These are phyloP conservation scores for Triticum dicoccoides DNA, from an alignment of 176 grass and related monocot species.

Conservation along the genomic window DNA sequence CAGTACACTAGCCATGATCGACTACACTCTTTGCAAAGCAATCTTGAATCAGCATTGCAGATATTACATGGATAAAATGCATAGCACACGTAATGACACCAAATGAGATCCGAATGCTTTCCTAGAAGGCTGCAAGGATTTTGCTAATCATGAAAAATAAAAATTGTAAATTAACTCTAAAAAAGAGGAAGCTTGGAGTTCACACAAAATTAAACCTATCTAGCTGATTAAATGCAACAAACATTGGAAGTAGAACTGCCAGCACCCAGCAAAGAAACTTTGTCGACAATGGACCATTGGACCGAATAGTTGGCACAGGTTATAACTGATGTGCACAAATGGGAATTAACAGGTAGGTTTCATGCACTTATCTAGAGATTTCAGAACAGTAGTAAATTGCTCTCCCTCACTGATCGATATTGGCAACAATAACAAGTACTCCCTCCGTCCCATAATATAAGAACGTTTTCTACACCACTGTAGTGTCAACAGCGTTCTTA, in stretches of 20 bases:
- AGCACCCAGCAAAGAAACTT: constrained; percentile 6
- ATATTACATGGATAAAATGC: neutral
- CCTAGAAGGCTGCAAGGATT: neutral
- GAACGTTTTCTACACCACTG: too few relatives aligned
- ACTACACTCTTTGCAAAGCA: neutral
- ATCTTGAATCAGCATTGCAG: neutral
- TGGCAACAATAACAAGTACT: too few relatives aligned
- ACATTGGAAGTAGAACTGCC: neutral
- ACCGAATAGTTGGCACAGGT: neutral
- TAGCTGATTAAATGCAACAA: neutral
- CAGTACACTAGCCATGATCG: neutral
- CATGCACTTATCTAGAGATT: too few relatives aligned
- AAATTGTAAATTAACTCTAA: neutral
- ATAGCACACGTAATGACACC: neutral
- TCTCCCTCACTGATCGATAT: too few relatives aligned
- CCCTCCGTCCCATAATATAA: too few relatives aligned
- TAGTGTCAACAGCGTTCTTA: too few relatives aligned
- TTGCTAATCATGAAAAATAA: neutral
- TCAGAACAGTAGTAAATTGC: too few relatives aligned
- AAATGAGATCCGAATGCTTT: neutral
- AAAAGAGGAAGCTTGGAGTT: neutral
- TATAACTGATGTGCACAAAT: neutral
- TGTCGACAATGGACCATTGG: neutral
- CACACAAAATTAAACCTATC: neutral
- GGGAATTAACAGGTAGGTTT: neutral